Evolutionary conservation across 1,284 basidiomycete genomes (phyloP).

Genomic region (Trichosporon asahii): DNA sequence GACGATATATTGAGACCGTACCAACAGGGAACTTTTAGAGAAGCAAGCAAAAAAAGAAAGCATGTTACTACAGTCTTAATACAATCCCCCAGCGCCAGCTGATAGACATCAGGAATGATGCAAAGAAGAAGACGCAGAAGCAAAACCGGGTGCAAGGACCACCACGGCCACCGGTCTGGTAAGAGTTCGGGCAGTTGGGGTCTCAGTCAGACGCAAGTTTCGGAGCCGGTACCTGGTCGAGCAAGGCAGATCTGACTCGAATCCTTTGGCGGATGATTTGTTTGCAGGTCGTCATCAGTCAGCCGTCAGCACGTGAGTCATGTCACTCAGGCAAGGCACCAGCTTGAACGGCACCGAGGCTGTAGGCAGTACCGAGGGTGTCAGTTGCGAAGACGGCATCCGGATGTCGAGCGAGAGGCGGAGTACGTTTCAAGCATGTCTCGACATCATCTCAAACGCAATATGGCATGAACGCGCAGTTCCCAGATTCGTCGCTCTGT

Average conservation of each 20-base stretch:
- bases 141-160: background rate
- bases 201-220: too few relatives aligned
- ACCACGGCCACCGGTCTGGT: background rate
- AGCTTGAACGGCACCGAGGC: background rate
- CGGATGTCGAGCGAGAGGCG: too few relatives aligned
- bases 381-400: too few relatives aligned
- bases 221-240: background rate
- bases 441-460: background rate
- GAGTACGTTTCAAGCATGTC: background rate
- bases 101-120: background rate
- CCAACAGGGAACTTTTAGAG: conserved; percentile 7
- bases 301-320: background rate
- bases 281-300: background rate
- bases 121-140: background rate
- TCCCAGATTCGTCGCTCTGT: too few relatives aligned
- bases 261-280: background rate
- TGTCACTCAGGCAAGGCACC: background rate
- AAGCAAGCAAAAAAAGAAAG: background rate
- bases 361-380: background rate
- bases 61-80: background rate
- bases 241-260: background rate
- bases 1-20: background rate
- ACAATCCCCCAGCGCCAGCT: background rate
- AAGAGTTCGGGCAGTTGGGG: background rate
- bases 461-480: too few relatives aligned